Percentiles rank a stretch among this genome's conserved stretches.
Conservation (phyloP, 176 grass and related monocot genomes). For the Eragrostis curvula region DNA sequence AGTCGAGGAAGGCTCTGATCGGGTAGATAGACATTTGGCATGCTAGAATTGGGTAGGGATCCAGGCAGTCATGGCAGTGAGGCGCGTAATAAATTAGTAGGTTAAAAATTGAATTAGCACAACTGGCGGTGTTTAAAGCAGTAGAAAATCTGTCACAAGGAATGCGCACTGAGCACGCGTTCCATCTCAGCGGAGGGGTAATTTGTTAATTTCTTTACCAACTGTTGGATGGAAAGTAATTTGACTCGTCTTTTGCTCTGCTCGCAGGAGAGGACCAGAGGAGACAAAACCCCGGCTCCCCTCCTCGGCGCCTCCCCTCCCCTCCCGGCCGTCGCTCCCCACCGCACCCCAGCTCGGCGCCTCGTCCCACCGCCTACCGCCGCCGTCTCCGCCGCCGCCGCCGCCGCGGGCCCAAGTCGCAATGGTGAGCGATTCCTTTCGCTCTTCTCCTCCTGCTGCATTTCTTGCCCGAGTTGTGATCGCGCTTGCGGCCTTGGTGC, state of each 20-base stretch:
- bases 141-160: not conserved
- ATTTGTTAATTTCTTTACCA: not conserved
- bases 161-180: not conserved
- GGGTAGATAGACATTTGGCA: no score
- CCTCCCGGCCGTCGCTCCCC: not conserved
- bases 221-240: not conserved
- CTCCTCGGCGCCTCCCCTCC: not conserved
- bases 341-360: not conserved
- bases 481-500: not conserved
- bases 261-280: not conserved
- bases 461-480: not conserved
- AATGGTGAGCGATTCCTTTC: not conserved
- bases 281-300: not conserved
- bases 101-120: no score
- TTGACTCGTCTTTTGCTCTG: constrained; percentile 8
- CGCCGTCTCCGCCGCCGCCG: not conserved
- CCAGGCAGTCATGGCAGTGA: not conserved
- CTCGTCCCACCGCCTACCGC: not conserved
- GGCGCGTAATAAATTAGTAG: no score
- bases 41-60: not conserved
- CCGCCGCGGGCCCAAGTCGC: not conserved
- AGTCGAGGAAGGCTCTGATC: no score
- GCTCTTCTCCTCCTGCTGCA: not conserved
- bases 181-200: not conserved
- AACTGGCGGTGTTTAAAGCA: not conserved